phyloP scores from a whole-genome alignment of 495 filamentous ascomycete genomes.

The Glarea lozoyensis region DNA sequence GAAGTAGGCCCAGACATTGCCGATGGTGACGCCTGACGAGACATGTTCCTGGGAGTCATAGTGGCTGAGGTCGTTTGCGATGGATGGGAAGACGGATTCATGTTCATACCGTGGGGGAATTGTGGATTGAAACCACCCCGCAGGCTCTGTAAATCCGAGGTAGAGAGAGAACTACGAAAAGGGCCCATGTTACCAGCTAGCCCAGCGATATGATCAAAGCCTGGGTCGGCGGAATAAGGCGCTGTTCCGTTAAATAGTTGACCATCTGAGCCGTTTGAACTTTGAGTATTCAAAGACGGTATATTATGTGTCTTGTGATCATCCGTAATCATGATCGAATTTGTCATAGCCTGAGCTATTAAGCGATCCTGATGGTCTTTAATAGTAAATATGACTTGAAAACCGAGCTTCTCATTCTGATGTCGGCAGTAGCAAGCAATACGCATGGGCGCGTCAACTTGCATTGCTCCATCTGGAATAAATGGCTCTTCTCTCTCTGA shows the following conservation, averaged over 20 bases:
- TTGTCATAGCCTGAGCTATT: constrained; percentile 75
- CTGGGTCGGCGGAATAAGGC: constrained; percentile 6
- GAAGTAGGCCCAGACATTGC: constrained; percentile 48
- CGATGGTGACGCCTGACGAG: constrained; percentile 59
- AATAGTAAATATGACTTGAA: constrained; percentile 89
- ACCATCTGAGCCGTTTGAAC: constrained; percentile 15
- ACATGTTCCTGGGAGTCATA: constrained; percentile 54
- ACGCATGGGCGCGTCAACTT: constrained; percentile 82
- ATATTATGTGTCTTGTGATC: constrained; percentile 80
- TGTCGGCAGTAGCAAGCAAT: constrained; percentile 96
- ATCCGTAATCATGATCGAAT: constrained; percentile 89
- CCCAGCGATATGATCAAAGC: constrained; percentile 12
- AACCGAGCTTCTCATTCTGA: constrained; percentile 84
- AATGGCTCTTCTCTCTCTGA: constrained; percentile 28
- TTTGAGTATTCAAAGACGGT: constrained; percentile 28
- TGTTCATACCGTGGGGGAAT: constrained; percentile 22
- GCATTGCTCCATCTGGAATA: constrained; percentile 53
- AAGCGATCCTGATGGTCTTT: constrained; percentile 68
- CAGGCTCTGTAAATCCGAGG: constrained; percentile 43
- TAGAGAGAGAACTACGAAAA: constrained; percentile 27
- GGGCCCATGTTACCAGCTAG: constrained; percentile 14
- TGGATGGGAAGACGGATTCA: constrained; percentile 24
- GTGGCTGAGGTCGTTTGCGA: constrained; percentile 34
- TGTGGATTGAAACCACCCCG: constrained; percentile 37
- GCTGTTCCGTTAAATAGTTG: constrained; percentile 11